Base-by-base conservation (phyloP, 441 rosid species). In the Populus hybrid region DNA sequence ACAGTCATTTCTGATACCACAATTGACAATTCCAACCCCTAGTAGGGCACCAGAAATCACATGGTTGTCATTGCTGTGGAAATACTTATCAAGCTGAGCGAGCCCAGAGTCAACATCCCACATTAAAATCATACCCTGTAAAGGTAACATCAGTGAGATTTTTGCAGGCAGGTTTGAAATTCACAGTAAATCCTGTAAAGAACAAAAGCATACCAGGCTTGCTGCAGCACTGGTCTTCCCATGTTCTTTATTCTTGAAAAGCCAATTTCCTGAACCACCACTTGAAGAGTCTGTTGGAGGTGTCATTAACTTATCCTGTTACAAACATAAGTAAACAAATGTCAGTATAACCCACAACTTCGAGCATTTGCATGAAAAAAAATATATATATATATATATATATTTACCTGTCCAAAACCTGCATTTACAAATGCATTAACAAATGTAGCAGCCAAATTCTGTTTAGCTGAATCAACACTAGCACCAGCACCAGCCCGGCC, bases 341-440 rank as follows among this genome's bases (percentile, higher is more conserved):
- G 72, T 50, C 7, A 83, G 75, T 61, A 79, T 42, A 23, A n/a
- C 24, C 63, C 73, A 46, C 70, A 77, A 57, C 26, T 16, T 10
- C 14, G 66, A 28, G 6, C 69, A 71, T 73, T 66, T 20, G 57
- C 68, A 40, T 72, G 67, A 20, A 53, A 4, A 46, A 36, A 3
- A 3, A 30, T 3, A 30, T 30, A 30, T 30, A 30, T 30, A 30
- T 30, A 32, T 71, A 6, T 35, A 63, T n/a, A 14, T 10, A 61
- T 77, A 63, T 61, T 78, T 81, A 93, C 99, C 94, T 91, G 97
- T 46, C 97, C 94, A 82, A 96, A 96, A 66, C 99, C 99, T 53
- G 99, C 98, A 91, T 96, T 96, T 34, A 96, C 99, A 84, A 94
- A 94, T 72, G 99, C 97, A 82, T 96, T 96, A 63, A 96, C 99